phyloP scores from a whole-genome alignment of 495 filamentous ascomycete genomes.

The Hypoxylon fuscum region DNA sequence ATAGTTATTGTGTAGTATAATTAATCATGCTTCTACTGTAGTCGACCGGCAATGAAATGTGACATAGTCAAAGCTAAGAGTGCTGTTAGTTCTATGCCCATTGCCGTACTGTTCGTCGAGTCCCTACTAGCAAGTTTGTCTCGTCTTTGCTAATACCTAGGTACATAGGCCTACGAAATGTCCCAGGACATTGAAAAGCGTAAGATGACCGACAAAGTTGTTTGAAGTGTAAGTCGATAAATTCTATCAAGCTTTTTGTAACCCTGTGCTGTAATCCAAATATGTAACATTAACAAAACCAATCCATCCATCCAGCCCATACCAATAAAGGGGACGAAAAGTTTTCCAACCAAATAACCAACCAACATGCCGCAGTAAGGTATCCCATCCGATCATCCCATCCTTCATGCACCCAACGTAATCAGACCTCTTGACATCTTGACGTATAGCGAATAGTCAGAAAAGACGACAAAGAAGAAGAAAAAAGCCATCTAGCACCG shows the following conservation, averaged over 20 bases:
- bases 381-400: background rate
- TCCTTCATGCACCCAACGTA: background rate
- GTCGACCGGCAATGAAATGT: too few relatives aligned
- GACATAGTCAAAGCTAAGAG: too few relatives aligned
- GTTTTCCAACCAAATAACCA: background rate
- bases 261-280: constrained; percentile 1
- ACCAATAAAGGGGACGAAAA: constrained; percentile 15
- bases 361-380: constrained; percentile 1
- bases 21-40: too few relatives aligned
- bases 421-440: too few relatives aligned
- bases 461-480: background rate
- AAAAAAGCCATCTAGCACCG: constrained; percentile 44
- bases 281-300: too few relatives aligned
- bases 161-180: too few relatives aligned
- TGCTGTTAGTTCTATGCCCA: too few relatives aligned
- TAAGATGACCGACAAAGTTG: background rate
- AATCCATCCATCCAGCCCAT: constrained; percentile 7
- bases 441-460: background rate
- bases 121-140: too few relatives aligned
- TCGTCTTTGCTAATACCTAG: too few relatives aligned
- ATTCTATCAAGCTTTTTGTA: constrained; percentile 20
- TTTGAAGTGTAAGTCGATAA: constrained; percentile 14
- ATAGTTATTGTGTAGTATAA: too few relatives aligned
- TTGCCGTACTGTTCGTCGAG: too few relatives aligned
- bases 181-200: too few relatives aligned